phyloP scores from a whole-genome alignment of 805 yeast species.

The Starmerella davenportii region DNA sequence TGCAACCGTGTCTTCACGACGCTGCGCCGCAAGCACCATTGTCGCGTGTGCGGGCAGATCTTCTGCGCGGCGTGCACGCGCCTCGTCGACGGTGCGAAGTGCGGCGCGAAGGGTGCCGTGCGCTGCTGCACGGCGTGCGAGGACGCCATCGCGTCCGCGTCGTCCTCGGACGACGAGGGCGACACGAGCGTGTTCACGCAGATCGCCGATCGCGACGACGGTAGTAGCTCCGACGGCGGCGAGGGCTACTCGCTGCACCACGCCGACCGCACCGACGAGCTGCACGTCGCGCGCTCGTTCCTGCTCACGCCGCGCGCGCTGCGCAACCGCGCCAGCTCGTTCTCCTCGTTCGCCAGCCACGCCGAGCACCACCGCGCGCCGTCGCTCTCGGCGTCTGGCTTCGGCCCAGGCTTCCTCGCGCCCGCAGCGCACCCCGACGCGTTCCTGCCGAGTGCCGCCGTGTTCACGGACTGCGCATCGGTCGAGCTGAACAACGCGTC shows the following conservation, averaged over 20 bases:
- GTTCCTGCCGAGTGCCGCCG: constrained; percentile 8
- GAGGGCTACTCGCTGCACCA: background rate
- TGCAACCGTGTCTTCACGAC: constrained; percentile 60
- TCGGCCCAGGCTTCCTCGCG: too few relatives aligned
- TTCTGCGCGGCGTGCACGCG: constrained; percentile 73
- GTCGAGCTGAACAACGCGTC: constrained; percentile 22
- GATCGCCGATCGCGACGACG: background rate
- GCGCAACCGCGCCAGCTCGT: background rate
- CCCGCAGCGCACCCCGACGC: background rate
- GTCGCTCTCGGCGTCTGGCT: background rate
- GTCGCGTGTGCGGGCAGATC: constrained; percentile 90
- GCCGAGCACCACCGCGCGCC: background rate
- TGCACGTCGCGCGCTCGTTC: constrained; percentile 4
- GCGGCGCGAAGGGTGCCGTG: constrained; percentile 29
- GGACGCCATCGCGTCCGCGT: constrained; percentile 8
- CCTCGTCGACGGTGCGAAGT: constrained; percentile 45
- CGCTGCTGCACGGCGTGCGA: constrained; percentile 17
- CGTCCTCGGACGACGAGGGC: constrained; percentile 27
- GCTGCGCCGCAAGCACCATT: constrained; percentile 82
- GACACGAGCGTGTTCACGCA: constrained; percentile 9
- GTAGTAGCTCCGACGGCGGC: background rate
- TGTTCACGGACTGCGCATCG: constrained; percentile 12
- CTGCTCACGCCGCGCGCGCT: constrained; percentile 1
- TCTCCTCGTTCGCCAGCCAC: background rate
- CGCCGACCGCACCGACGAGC: constrained; percentile 1